A percentile compares a stretch with the other conserved stretches of the same genome.
These are phyloP conservation scores for Marasmius sp. DNA, from an alignment of 1,284 basidiomycete genomes.

Conservation along the genomic window DNA sequence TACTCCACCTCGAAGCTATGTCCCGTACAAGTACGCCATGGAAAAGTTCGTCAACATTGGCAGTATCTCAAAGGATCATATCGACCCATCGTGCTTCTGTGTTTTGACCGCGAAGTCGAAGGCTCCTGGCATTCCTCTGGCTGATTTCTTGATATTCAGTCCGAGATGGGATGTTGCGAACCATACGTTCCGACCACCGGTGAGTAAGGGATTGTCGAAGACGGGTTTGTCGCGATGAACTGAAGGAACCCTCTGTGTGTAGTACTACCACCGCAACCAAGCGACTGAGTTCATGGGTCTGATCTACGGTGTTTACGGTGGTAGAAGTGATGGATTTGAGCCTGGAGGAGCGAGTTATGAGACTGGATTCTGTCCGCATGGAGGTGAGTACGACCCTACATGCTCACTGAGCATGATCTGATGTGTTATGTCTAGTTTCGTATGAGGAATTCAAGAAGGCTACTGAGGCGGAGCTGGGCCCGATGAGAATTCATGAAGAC, in stretches of 20 bases:
- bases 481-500: slow-evolving; percentile 51
- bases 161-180: slow-evolving; percentile 63
- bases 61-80: slow-evolving; percentile 64
- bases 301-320: slow-evolving; percentile 58
- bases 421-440: slow-evolving; percentile 36
- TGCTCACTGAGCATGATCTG: not conserved
- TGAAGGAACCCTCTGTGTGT: not conserved
- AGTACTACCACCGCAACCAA: slow-evolving; percentile 69
- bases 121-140: slow-evolving; percentile 52
- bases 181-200: slow-evolving; percentile 48
- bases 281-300: slow-evolving; percentile 63
- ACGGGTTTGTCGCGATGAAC: not conserved
- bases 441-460: slow-evolving; percentile 59
- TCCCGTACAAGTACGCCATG: slow-evolving; percentile 72
- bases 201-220: slow-evolving; percentile 16
- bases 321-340: slow-evolving; percentile 58
- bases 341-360: slow-evolving; percentile 63
- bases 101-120: slow-evolving; percentile 66
- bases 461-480: slow-evolving; percentile 47
- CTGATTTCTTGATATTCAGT: slow-evolving; percentile 64
- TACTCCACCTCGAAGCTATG: slow-evolving; percentile 44
- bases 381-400: slow-evolving; percentile 34
- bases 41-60: slow-evolving; percentile 68
- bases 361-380: slow-evolving; percentile 62
- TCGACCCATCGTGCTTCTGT: slow-evolving; percentile 65